These are phyloP conservation scores for Fulvia fulva DNA, from an alignment of 2,329 filamentous ascomycete species.

Conservation along the genomic window DNA sequence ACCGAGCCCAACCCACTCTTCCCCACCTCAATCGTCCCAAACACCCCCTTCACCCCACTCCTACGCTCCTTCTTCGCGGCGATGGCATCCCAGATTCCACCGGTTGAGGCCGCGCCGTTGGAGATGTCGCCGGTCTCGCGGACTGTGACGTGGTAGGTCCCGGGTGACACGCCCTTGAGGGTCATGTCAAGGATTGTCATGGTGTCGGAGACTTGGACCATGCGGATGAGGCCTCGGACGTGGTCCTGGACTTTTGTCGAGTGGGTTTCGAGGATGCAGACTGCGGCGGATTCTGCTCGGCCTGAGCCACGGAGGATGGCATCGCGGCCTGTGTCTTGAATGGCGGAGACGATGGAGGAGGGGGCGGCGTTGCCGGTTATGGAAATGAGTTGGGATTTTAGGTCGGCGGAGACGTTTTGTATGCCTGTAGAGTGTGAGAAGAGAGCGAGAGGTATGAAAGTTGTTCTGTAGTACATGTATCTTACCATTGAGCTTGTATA, in stretches of 20 bases:
- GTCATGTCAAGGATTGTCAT: slow-evolving; percentile 85
- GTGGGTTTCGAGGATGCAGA: slow-evolving; percentile 92
- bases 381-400: slow-evolving; percentile 77
- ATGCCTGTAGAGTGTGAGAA: slow-evolving; percentile 51
- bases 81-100: slow-evolving; percentile 69
- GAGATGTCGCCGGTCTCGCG: slow-evolving; percentile 85
- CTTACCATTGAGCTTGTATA: slow-evolving; percentile 67
- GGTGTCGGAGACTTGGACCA: slow-evolving; percentile 81
- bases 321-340: slow-evolving; percentile 86
- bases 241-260: slow-evolving; percentile 57
- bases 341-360: slow-evolving; percentile 81
- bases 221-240: slow-evolving; percentile 81
- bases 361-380: slow-evolving; percentile 88
- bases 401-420: slow-evolving; percentile 73
- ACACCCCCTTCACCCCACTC: slow-evolving; percentile 55
- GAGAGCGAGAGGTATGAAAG: not conserved
- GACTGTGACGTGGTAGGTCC: slow-evolving; percentile 78
- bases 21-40: slow-evolving; percentile 74
- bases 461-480: not conserved
- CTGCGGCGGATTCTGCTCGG: slow-evolving; percentile 74
- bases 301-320: slow-evolving; percentile 90
- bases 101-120: slow-evolving; percentile 74
- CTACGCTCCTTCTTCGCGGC: slow-evolving; percentile 42
- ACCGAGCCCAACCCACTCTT: slow-evolving; percentile 70
- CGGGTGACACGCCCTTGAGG: slow-evolving; percentile 73